These are phyloP conservation scores for Dendrocalamus latiflorus DNA, from an alignment of 202 grass and related monocot genomes.

Conservation along the genomic window DNA sequence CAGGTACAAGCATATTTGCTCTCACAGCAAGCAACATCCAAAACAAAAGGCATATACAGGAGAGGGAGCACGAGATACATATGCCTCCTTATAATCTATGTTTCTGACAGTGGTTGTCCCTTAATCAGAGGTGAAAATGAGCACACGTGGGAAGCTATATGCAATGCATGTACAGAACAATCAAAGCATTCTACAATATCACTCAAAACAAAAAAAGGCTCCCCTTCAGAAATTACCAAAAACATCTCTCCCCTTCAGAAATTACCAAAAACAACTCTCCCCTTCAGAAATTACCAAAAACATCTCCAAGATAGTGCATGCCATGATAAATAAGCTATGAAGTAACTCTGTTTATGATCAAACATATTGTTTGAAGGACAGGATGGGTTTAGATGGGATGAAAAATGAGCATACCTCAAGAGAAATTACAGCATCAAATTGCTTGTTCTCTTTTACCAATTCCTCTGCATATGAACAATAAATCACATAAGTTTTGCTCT, in stretches of 20 bases:
- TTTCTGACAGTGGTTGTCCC: neutral
- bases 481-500: conserved; percentile 28
- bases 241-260: neutral
- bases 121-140: neutral
- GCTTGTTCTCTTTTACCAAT: conserved; percentile 68
- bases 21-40: neutral
- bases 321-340: neutral
- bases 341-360: neutral
- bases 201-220: neutral
- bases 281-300: neutral
- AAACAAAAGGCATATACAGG: neutral
- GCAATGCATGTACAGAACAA: neutral
- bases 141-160: neutral
- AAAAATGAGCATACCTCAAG: conserved; percentile 64
- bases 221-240: neutral
- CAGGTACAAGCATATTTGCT: neutral
- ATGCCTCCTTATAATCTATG: neutral
- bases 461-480: conserved; percentile 68
- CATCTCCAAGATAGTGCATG: neutral
- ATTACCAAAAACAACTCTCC: neutral
- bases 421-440: conserved; percentile 95
- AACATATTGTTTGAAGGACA: neutral
- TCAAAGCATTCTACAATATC: neutral
- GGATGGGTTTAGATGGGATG: neutral
- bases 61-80: neutral